Percentiles rank a stretch among this genome's conserved stretches.
These are phyloP conservation scores for Castanea mollissima DNA, from an alignment of 306 rosid species.

Conservation along the genomic window DNA sequence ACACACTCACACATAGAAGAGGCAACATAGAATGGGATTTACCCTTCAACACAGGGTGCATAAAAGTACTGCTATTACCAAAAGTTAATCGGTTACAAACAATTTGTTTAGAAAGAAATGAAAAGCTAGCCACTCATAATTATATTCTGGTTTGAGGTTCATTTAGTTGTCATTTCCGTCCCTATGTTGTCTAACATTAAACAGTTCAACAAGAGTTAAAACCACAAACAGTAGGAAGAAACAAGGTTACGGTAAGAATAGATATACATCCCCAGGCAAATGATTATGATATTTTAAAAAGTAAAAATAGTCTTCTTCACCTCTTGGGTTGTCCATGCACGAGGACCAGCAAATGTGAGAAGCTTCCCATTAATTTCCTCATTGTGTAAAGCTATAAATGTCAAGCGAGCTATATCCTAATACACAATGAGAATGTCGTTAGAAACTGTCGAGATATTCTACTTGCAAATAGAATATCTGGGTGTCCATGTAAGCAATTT, in stretches of 20 bases:
- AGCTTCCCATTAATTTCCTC: conserved; percentile 76
- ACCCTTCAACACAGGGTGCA: neutral
- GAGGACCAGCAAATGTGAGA: conserved; percentile 93
- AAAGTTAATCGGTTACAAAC: neutral
- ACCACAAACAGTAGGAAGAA: neutral
- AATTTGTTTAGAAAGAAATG: neutral
- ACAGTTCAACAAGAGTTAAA: neutral
- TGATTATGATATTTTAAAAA: neutral
- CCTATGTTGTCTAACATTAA: neutral
- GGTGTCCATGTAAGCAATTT: neutral
- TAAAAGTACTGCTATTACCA: neutral
- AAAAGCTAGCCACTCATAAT: neutral
- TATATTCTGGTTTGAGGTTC: neutral
- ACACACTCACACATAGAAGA: too few species aligned
- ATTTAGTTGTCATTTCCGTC: neutral
- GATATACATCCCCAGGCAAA: neutral
- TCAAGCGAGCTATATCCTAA: conserved; percentile 93
- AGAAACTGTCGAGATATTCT: neutral
- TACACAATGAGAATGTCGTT: neutral
- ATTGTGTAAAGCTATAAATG: conserved; percentile 72
- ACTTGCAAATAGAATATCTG: too few species aligned
- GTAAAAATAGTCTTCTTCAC: conserved; percentile 25
- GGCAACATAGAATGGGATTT: neutral
- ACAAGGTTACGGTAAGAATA: neutral
- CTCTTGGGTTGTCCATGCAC: conserved; percentile 99